Base-by-base conservation (phyloP, 1,139 yeast species). In the Magnusiomyces suaveolens region DNA sequence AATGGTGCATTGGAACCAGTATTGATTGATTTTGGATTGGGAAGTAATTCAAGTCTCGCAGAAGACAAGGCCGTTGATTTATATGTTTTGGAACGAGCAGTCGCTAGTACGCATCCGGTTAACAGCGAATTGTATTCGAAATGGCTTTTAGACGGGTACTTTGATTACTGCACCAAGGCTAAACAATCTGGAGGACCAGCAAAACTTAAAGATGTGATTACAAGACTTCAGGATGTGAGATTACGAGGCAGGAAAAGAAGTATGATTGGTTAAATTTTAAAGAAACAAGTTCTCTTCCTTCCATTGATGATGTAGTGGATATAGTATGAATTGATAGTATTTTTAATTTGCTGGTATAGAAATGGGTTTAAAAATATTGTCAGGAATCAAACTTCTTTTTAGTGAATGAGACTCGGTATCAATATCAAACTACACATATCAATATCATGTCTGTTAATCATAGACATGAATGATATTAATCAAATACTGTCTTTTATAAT, bases 51-150 rank as follows among this genome's bases (percentile, higher is more conserved):
- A 0, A 78, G 80, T 0, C 66, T 88, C 59, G 78, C 87, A 0
- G 98, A 94, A 64, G 97, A 92, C 66, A 89, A 88, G 67, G 97
- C 98, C 1, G 98, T 94, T 18, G 99, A 94, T 68, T 69, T 94
- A 57, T 94, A 92, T 64, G 97, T 94, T 10, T 72, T 94, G 59
- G 98, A 94, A 68, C 75, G 97, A 63, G 98, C 99, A 0, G 79
- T 94, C 23, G 71, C 80, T 43, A 87, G 96, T 61, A 94, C 98
- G 0, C 98, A 94, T 67, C 92, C 98, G 0, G 76, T 77, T 3
- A 79, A 78, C 64, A 77, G 96, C 2, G 79, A 76, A 1, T 64
- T 69, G 47, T 88, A 89, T 67, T 83, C 80, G 62, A 67, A 71
- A 48, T 84, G 94, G 89, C 65, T 90, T 12, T 71, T 90, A 60